Percentiles rank a stretch among this genome's conserved stretches.
These are phyloP conservation scores for Hypomontagnella submonticulosa DNA, from an alignment of 495 filamentous ascomycete species.

Conservation along the genomic window DNA sequence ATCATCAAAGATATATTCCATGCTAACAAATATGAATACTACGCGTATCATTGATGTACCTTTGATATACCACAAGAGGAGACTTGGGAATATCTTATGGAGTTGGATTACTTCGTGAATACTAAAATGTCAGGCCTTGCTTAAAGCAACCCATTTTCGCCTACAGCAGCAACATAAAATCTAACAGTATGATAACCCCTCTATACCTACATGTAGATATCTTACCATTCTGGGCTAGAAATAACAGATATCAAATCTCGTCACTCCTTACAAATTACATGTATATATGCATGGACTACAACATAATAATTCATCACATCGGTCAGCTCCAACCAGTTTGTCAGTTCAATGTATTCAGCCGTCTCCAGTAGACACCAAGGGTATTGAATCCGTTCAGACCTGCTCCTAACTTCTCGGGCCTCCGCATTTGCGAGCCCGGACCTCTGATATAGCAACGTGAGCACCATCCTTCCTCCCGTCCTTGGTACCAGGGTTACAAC, in stretches of 20 bases:
- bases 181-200: background rate
- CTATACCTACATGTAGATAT: background rate
- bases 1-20: too few relatives aligned
- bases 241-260: too few relatives aligned
- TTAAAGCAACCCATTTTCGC: background rate
- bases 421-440: slow-evolving; percentile 8
- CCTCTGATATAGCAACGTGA: slow-evolving; percentile 15
- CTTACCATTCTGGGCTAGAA: too few relatives aligned
- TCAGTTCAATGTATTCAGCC: slow-evolving; percentile 31
- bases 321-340: background rate
- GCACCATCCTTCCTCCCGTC: background rate
- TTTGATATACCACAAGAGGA: too few relatives aligned
- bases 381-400: slow-evolving; percentile 12
- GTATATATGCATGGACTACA: background rate
- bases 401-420: slow-evolving; percentile 20
- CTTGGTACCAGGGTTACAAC: slow-evolving; percentile 10
- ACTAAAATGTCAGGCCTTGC: background rate
- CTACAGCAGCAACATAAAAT: background rate
- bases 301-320: background rate
- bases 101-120: too few relatives aligned
- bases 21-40: too few relatives aligned
- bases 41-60: too few relatives aligned
- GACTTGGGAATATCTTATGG: too few relatives aligned
- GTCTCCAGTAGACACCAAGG: slow-evolving; percentile 15
- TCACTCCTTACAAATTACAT: too few relatives aligned